A percentile compares a stretch with the other conserved stretches of the same genome.
Conservation (phyloP, 2,329 filamentous ascomycete species). For the Proliferodiscus dingleyae region DNA sequence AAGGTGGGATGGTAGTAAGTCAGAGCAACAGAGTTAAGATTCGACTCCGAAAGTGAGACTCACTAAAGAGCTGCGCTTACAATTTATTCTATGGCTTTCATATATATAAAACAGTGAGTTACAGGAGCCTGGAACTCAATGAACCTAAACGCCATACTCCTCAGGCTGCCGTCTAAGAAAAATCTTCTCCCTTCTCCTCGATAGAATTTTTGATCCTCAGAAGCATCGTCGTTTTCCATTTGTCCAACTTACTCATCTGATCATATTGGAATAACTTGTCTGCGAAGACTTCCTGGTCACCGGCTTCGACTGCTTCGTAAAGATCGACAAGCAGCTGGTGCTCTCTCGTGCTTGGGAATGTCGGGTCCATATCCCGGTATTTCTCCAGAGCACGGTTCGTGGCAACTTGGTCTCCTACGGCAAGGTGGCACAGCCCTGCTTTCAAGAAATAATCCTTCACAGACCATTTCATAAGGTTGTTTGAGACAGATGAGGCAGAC, state of each 20-base stretch:
- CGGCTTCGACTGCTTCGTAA: conserved; percentile 66
- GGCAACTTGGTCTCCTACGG: conserved; percentile 68
- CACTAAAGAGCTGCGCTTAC: too few relatives aligned
- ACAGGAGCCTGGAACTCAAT: background rate
- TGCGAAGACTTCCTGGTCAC: conserved; percentile 76
- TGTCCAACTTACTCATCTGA: conserved; percentile 88
- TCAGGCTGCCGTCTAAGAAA: conserved; percentile 43
- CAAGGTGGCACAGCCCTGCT: conserved; percentile 84
- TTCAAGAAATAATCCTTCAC: conserved; percentile 97
- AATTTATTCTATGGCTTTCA: too few relatives aligned
- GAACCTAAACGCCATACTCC: conserved; percentile 11
- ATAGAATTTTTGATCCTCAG: conserved; percentile 80
- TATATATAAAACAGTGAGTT: too few relatives aligned
- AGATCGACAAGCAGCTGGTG: conserved; percentile 76
- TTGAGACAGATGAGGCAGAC: conserved; percentile 70
- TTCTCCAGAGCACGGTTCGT: conserved; percentile 74
- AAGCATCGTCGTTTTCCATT: conserved; percentile 90
- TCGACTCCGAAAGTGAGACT: too few relatives aligned
- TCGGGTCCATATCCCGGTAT: conserved; percentile 74
- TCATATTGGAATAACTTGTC: conserved; percentile 88
- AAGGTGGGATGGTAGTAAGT: too few relatives aligned
- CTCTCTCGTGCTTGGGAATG: conserved; percentile 74
- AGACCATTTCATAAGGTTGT: conserved; percentile 88
- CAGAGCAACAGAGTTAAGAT: too few relatives aligned
- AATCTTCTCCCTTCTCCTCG: conserved; percentile 65